Base-by-base conservation (phyloP, 2,329 filamentous ascomycete species). In the Apiospora marii region DNA sequence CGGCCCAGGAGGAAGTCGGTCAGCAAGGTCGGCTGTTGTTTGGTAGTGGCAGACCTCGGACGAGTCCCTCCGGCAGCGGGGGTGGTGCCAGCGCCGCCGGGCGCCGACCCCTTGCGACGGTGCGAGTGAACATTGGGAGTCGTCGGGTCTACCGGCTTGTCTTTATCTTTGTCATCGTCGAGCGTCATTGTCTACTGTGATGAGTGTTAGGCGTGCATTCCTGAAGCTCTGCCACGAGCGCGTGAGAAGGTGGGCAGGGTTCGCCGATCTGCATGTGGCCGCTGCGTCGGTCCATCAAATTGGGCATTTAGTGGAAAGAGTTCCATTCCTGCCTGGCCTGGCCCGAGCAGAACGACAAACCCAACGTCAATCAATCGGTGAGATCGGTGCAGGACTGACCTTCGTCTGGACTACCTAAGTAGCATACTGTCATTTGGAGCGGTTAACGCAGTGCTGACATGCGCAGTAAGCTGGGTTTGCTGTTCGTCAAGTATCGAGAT, bases 1-100 rank as follows among this genome's bases (percentile, higher is more conserved):
- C 80, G 79, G 10, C 80, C 79, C 64, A 81, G 76, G 30, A 81
- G 70, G 72, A 81, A 81, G 69, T 81, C 80, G 41, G 71, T 72
- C 24, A 81, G 75, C 37, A 81, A 76, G 2, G 79, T 79, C 34
- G 79, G 79, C 16, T 74, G 78, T 49, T 71, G 73, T 67, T 75
- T 80, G 61, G 75, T 70, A 24, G 79, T 80, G n/a, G 77, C 74
- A 37, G 79, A 73, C 37, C 79, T 78, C 49, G 76, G 77, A 14
- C 80, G 80, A 27, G 73, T 41, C n/a, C 51, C 69, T 3, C 34
- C 71, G 19, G 77, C 58, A 71, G 58, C 78, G 37, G 78, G 53
- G 30, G 72, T 73, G 70, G 68, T 74, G 76, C 77, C 74, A 70
- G 75, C 48, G 68, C 68, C 41, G 68, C 68, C 68, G 68, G 68